Conservation (phyloP, 2,329 filamentous ascomycete genomes). For the Fusarium irregulare region DNA sequence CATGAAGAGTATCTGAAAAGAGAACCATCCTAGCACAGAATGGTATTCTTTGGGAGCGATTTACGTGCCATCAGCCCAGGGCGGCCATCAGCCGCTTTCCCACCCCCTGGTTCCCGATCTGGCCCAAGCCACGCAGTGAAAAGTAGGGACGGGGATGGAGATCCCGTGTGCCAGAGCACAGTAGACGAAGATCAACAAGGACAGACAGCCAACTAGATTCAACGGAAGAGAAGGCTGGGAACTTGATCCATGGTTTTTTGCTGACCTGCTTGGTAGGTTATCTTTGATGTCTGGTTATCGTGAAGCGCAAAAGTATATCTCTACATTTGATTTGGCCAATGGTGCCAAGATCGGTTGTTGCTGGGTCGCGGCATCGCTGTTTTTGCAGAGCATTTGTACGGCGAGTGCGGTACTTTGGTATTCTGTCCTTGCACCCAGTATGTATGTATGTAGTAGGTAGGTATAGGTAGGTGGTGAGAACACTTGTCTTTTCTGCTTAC, state of each 20-base stretch:
- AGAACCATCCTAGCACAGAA: slow-evolving; percentile 21
- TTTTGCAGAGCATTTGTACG: not conserved
- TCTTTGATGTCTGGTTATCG: not conserved
- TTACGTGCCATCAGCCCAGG: slow-evolving; percentile 39
- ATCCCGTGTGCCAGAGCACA: slow-evolving; percentile 41
- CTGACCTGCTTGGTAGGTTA: not conserved
- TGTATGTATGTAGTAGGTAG: too few species aligned
- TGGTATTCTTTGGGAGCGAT: slow-evolving; percentile 34
- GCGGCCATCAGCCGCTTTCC: slow-evolving; percentile 31
- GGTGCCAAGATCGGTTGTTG: not conserved
- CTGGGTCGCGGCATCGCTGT: not conserved
- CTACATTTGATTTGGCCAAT: slow-evolving; percentile 7
- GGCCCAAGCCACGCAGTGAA: slow-evolving; percentile 42
- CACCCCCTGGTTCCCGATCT: slow-evolving; percentile 46
- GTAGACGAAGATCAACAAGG: slow-evolving; percentile 36
- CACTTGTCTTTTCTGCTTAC: slow-evolving; percentile 20
- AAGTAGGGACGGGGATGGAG: slow-evolving; percentile 44
- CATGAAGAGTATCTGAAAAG: not conserved
- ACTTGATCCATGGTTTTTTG: slow-evolving; percentile 2
- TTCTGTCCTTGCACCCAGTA: not conserved
- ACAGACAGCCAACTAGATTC: slow-evolving; percentile 15
- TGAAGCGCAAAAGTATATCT: slow-evolving; percentile 11
- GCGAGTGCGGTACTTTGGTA: not conserved
- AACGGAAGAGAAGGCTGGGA: slow-evolving; percentile 3
- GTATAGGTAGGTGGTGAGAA: not conserved